phyloP scores from a whole-genome alignment of 1,284 basidiomycete species.

The Puccinia hordei region DNA sequence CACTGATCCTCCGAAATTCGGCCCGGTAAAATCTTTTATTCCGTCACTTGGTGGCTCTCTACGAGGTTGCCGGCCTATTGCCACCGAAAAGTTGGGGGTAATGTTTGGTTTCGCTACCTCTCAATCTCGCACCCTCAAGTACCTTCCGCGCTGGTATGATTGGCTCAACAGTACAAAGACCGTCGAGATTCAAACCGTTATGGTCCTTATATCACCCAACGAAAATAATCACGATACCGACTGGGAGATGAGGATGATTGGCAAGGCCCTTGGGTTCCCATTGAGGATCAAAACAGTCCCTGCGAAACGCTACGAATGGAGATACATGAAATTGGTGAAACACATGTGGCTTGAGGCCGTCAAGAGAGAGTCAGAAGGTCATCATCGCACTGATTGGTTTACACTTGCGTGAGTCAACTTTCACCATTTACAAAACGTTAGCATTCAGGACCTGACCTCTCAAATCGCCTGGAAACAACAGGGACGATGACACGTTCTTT shows the following conservation, averaged over 20 bases:
- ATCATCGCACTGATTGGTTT: conserved; percentile 54
- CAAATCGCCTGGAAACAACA: not conserved
- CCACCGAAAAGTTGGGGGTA: conserved; percentile 26
- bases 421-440: not conserved
- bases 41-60: conserved; percentile 7
- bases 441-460: not conserved
- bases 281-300: conserved; percentile 52
- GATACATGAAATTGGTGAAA: conserved; percentile 54
- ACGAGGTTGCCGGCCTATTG: conserved; percentile 14
- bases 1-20: conserved; percentile 9
- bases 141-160: conserved; percentile 55
- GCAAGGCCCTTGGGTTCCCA: conserved; percentile 53
- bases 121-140: conserved; percentile 53
- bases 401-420: conserved; percentile 53
- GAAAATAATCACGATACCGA: conserved; percentile 52
- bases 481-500: conserved; percentile 56
- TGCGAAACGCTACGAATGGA: conserved; percentile 54
- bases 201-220: conserved; percentile 53
- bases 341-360: conserved; percentile 54
- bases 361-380: conserved; percentile 49
- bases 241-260: conserved; percentile 53
- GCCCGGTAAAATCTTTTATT: not conserved
- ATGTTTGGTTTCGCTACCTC: conserved; percentile 56
- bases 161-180: conserved; percentile 52
- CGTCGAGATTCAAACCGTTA: not conserved